Conservation (phyloP, 1,139 yeast species). For the Suhomyces taliae region DNA sequence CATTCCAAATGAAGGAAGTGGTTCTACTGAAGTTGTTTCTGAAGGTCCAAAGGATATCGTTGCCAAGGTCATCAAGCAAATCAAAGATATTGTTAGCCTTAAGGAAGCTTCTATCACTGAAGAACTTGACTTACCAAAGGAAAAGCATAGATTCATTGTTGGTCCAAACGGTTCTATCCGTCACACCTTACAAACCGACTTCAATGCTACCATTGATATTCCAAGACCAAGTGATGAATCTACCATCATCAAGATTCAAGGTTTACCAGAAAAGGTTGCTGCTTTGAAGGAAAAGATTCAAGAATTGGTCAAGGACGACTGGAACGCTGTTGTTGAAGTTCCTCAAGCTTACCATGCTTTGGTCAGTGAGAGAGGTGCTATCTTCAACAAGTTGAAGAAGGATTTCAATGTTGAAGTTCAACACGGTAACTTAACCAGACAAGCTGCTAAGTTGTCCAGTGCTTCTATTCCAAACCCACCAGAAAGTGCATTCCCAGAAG, state of each 20-base stretch:
- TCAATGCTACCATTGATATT: constrained; percentile 60
- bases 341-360: constrained; percentile 61
- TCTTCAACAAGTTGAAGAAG: constrained; percentile 55
- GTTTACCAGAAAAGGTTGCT: constrained; percentile 63
- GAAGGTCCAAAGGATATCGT: constrained; percentile 80
- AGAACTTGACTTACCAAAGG: constrained; percentile 63
- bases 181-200: constrained; percentile 71
- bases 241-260: constrained; percentile 48
- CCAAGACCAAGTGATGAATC: constrained; percentile 62
- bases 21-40: constrained; percentile 60
- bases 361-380: constrained; percentile 68
- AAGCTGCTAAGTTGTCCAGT: constrained; percentile 52
- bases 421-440: constrained; percentile 55
- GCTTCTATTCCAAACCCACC: constrained; percentile 50
- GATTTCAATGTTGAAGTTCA: constrained; percentile 62
- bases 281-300: constrained; percentile 55
- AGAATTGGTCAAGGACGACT: constrained; percentile 55
- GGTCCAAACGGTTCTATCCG: constrained; percentile 83
- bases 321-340: constrained; percentile 49
- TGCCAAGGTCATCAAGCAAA: constrained; percentile 61
- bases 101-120: constrained; percentile 64
- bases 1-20: constrained; percentile 73
- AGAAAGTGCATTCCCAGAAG: constrained; percentile 48
- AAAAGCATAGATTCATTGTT: constrained; percentile 73
- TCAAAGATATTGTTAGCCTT: constrained; percentile 63